These are phyloP conservation scores for Arachnomyces sp. DNA, from an alignment of 2,329 filamentous ascomycete genomes.

Conservation along the genomic window DNA sequence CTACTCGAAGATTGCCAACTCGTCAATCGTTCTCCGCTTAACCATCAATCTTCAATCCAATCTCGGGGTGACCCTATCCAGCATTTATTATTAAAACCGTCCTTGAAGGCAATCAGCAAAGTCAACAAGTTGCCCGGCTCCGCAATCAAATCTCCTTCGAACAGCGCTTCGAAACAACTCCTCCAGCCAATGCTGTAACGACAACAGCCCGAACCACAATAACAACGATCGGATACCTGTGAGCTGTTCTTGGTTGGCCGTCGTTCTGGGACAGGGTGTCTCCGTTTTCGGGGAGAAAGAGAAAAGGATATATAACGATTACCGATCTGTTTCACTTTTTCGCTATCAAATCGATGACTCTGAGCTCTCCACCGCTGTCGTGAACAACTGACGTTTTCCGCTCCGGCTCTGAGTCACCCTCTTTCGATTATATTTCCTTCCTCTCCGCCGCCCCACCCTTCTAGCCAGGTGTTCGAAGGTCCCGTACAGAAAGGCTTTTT, in stretches of 20 bases:
- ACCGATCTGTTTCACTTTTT: conserved; percentile 5
- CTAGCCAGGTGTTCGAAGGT: conserved; percentile 7
- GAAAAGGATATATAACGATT: conserved; percentile 1
- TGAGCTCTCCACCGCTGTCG: conserved; percentile 3
- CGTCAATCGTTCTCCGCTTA: conserved; percentile 16
- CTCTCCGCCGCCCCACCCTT: conserved; percentile 1
- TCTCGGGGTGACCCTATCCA: conserved; percentile 25
- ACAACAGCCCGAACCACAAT: too few relatives aligned
- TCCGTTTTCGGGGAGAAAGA: neutral
- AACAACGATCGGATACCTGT: too few relatives aligned
- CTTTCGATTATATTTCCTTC: neutral
- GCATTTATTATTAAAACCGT: conserved; percentile 8
- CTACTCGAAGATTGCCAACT: conserved; percentile 13
- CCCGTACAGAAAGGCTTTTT: neutral
- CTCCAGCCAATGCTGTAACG: too few relatives aligned
- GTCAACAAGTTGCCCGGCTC: too few relatives aligned
- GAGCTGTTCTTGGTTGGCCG: too few relatives aligned
- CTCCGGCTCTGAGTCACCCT: neutral
- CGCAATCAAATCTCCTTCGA: too few relatives aligned
- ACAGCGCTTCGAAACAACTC: too few relatives aligned
- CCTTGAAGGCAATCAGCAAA: too few relatives aligned
- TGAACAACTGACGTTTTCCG: neutral
- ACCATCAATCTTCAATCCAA: conserved; percentile 22
- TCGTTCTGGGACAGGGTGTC: neutral
- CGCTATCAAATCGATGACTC: conserved; percentile 3